Evolutionary conservation across 2,329 filamentous ascomycete species (phyloP).

Genomic region (Cercospora canescens): DNA sequence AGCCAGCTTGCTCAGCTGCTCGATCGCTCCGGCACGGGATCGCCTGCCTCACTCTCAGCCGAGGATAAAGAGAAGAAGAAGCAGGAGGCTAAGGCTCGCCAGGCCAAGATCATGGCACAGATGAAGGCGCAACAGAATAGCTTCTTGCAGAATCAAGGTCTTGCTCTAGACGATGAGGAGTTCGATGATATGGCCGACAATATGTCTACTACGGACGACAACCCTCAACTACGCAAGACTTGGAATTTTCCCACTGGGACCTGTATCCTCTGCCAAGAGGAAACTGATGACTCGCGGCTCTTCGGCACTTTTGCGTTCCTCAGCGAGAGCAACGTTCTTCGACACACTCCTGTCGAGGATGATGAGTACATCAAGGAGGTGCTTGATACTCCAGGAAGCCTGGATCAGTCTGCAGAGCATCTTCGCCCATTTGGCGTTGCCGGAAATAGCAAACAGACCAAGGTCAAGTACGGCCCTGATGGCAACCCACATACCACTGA

Average conservation of each 20-base stretch:
- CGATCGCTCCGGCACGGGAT: constrained; percentile 78
- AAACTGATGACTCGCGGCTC: constrained; percentile 82
- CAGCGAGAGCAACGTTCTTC: constrained; percentile 79
- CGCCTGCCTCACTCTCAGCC: constrained; percentile 65
- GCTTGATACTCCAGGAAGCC: constrained; percentile 71
- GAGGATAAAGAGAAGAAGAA: constrained; percentile 82
- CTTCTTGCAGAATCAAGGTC: constrained; percentile 84
- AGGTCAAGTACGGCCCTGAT: constrained; percentile 72
- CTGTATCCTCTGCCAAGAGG: constrained; percentile 95
- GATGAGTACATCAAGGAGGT: constrained; percentile 83
- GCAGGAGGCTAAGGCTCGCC: constrained; percentile 82
- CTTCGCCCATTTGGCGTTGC: constrained; percentile 89
- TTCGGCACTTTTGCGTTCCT: constrained; percentile 94
- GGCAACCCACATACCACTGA: constrained; percentile 73
- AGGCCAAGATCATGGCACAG: constrained; percentile 94
- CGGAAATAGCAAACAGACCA: constrained; percentile 75
- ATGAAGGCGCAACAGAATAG: constrained; percentile 97
- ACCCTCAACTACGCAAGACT: constrained; percentile 65
- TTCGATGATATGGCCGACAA: constrained; percentile 72
- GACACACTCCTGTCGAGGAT: constrained; percentile 82
- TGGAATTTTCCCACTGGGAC: constrained; percentile 93
- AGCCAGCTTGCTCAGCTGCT: constrained; percentile 47
- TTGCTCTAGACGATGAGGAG: constrained; percentile 86
- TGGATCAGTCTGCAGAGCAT: constrained; percentile 81
- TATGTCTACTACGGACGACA: constrained; percentile 57